Percentiles rank a stretch among this genome's conserved stretches.
phyloP scores from a whole-genome alignment of 1,284 basidiomycete species.

The Ustilago xerochloae region DNA sequence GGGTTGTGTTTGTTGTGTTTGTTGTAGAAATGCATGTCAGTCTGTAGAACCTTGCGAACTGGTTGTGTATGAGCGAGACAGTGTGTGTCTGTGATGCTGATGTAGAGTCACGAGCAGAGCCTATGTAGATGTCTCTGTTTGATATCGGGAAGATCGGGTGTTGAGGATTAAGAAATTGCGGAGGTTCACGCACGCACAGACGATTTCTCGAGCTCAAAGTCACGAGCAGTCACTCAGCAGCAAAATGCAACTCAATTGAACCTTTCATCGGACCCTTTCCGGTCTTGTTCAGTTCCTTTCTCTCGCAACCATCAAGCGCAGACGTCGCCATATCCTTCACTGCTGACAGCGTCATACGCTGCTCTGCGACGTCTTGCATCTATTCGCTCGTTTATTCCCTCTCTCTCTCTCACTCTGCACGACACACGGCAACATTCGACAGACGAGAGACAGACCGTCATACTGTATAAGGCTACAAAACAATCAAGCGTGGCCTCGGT shows the following conservation, averaged over 20 bases:
- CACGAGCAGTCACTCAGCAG: background rate
- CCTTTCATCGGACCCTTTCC: background rate
- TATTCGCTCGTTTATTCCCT: background rate
- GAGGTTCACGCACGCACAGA: background rate
- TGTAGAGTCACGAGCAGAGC: background rate
- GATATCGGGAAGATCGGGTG: conserved; percentile 6
- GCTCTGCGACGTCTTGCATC: too few relatives aligned
- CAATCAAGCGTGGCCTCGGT: conserved; percentile 8
- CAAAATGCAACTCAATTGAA: background rate
- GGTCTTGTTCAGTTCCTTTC: background rate
- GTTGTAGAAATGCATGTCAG: background rate
- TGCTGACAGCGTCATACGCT: too few relatives aligned
- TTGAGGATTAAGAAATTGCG: background rate
- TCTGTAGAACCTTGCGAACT: too few relatives aligned
- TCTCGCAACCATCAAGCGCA: too few relatives aligned
- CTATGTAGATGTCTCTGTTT: background rate
- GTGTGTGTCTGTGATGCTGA: background rate
- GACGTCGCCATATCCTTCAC: too few relatives aligned
- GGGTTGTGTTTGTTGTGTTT: background rate
- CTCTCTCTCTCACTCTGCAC: background rate
- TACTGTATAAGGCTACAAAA: background rate
- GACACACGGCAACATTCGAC: too few relatives aligned
- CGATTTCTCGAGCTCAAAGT: background rate
- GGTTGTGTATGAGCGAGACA: background rate
- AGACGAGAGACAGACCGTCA: background rate